These are phyloP conservation scores for Mortierella sp. DNA, from an alignment of 371 early-diverging fungal genomes.

Conservation along the genomic window DNA sequence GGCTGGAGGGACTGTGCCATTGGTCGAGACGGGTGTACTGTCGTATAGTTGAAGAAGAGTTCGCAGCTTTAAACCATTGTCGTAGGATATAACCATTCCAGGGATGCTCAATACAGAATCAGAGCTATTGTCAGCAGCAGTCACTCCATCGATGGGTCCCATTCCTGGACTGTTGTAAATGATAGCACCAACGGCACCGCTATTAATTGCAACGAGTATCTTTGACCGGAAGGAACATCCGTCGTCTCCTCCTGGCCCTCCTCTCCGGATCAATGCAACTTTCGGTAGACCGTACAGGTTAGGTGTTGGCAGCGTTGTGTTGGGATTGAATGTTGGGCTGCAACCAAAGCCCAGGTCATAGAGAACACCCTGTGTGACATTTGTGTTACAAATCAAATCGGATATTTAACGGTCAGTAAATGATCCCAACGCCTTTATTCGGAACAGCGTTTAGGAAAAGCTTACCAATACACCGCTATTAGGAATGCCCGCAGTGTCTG, in stretches of 20 bases:
- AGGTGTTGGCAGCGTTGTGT: constrained; percentile 35
- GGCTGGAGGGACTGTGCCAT: background rate
- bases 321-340: constrained; percentile 27
- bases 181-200: constrained; percentile 31
- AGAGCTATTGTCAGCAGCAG: constrained; percentile 13
- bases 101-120: constrained; percentile 26
- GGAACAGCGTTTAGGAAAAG: background rate
- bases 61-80: constrained; percentile 19
- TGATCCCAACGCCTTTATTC: background rate
- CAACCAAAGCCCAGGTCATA: constrained; percentile 49
- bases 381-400: background rate
- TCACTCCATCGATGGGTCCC: constrained; percentile 25
- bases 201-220: constrained; percentile 18
- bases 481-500: constrained; percentile 29
- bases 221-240: constrained; percentile 36
- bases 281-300: constrained; percentile 32
- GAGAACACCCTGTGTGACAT: constrained; percentile 31
- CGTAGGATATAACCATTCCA: constrained; percentile 25
- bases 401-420: background rate
- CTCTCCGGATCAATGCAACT: constrained; percentile 45
- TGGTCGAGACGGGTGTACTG: background rate
- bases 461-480: constrained; percentile 29
- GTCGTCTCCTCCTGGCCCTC: constrained; percentile 4
- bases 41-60: constrained; percentile 14
- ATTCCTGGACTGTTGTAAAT: constrained; percentile 36